Evolutionary conservation across 106 monocot genomes (phyloP).

Genomic region (Dendrobium catenatum): DNA sequence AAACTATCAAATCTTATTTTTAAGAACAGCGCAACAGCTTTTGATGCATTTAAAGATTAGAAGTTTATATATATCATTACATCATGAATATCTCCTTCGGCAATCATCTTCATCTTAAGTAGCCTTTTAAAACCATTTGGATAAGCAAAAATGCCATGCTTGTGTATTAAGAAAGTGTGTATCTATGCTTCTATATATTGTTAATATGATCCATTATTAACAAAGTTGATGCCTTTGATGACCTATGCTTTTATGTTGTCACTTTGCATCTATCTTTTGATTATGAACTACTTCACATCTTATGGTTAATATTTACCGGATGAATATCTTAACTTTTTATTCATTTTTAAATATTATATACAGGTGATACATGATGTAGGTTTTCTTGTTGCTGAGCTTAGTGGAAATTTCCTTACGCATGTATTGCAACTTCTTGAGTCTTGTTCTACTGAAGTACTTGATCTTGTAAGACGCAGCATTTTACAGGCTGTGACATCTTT

Average conservation of each 20-base stretch:
- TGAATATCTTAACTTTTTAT: background rate
- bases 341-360: conserved; percentile 11
- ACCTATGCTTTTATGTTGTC: background rate
- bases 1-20: no score
- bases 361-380: conserved; percentile 89
- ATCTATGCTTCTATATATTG: background rate
- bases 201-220: background rate
- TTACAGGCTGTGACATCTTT: conserved; percentile 49
- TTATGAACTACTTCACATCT: background rate
- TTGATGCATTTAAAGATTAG: no score
- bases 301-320: background rate
- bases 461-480: conserved; percentile 70
- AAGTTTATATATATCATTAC: background rate
- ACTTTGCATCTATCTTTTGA: background rate
- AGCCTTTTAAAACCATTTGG: background rate
- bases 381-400: conserved; percentile 44
- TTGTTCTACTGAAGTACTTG: conserved; percentile 56
- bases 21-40: no score
- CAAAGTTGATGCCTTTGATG: background rate
- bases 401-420: conserved; percentile 40
- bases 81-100: background rate
- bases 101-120: background rate
- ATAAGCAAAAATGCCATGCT: background rate
- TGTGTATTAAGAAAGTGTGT: background rate
- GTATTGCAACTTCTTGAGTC: conserved; percentile 50